These are phyloP conservation scores for Phallus indusiatus DNA, from an alignment of 768 basidiomycete species.

Conservation along the genomic window DNA sequence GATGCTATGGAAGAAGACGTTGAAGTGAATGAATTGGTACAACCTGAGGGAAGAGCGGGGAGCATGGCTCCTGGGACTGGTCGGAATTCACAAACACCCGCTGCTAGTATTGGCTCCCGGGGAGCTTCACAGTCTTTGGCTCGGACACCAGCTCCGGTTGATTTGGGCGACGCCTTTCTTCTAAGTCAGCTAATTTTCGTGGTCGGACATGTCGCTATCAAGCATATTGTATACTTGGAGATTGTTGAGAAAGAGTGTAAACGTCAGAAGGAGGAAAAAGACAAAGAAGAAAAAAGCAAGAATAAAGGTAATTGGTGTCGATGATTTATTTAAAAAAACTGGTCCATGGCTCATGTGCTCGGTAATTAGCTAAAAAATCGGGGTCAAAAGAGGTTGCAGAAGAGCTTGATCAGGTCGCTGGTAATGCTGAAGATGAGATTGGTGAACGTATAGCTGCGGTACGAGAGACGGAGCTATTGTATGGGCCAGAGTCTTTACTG, in stretches of 20 bases:
- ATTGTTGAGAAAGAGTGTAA: constrained; percentile 95
- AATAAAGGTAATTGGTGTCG: not conserved
- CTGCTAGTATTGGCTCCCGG: not conserved
- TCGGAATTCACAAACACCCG: constrained; percentile 7
- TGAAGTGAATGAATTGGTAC: constrained; percentile 24
- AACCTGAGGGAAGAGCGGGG: constrained; percentile 16
- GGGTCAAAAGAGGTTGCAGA: constrained; percentile 48
- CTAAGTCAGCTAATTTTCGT: constrained; percentile 91
- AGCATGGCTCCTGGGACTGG: constrained; percentile 15
- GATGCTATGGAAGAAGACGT: constrained; percentile 52
- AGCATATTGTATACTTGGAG: constrained; percentile 94
- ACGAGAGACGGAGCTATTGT: constrained; percentile 80
- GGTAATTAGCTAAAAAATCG: constrained; percentile 19
- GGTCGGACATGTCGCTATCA: constrained; percentile 94
- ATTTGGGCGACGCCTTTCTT: constrained; percentile 74
- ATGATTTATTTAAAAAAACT: not conserved
- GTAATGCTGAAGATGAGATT: constrained; percentile 97
- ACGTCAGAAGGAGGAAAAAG: constrained; percentile 85
- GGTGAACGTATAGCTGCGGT: constrained; percentile 82
- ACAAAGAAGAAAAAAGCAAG: constrained; percentile 44
- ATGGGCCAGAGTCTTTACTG: constrained; percentile 72
- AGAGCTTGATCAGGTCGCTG: constrained; percentile 94
- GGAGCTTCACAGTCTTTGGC: not conserved
- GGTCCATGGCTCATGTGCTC: not conserved
- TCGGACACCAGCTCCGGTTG: constrained; percentile 25